Base-by-base conservation (phyloP, 805 yeast genomes). In the Starmerella vaccinii region DNA sequence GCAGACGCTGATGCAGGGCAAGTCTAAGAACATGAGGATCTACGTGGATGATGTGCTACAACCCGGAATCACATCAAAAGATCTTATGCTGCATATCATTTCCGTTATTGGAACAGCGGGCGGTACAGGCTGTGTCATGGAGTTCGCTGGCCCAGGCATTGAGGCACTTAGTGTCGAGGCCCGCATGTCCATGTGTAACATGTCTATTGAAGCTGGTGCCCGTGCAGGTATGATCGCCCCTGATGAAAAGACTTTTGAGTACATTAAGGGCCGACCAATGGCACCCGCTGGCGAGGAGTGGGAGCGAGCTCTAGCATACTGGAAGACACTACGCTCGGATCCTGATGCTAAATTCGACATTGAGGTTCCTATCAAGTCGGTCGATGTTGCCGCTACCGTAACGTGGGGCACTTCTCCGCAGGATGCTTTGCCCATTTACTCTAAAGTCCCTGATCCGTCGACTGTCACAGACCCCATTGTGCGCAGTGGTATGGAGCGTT, bases 331-430 rank as follows among this genome's bases (percentile, higher is more conserved):
- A 57, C 78, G 81, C 62, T 75, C 95, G 22, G 98, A 92, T 65
- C 84, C 81, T 52, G 96, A 85, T 62, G 97, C 98, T 26, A 71
- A 76, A 54, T 92, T 89, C 59, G 98, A 92, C 65, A 70, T 77
- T 59, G 95, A 86, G 60, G 81, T 92, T 60, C 71, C 74, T 41
- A 84, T 92, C 66, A 73, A 82, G 58, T 95, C 94, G 48, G 70
- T 75, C 23, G 97, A 90, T 61, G 81, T 92, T 54, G 79, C 84
- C 47, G 98, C 98, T 59, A 92, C 98, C 22, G 87, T 92, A 55
- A 92, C 98, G 23, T 92, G 98, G 98, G 98, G 98, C 74, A 92
- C 92, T 60, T 90, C 97, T 62, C 98, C 98, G 29, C 97, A 92
- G 71, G 98, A 92, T 66, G 97, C 97, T 43, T 74, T 92, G 57